Conservation (phyloP, 2,329 filamentous ascomycete species). For the Colletotrichum nymphaeae region DNA sequence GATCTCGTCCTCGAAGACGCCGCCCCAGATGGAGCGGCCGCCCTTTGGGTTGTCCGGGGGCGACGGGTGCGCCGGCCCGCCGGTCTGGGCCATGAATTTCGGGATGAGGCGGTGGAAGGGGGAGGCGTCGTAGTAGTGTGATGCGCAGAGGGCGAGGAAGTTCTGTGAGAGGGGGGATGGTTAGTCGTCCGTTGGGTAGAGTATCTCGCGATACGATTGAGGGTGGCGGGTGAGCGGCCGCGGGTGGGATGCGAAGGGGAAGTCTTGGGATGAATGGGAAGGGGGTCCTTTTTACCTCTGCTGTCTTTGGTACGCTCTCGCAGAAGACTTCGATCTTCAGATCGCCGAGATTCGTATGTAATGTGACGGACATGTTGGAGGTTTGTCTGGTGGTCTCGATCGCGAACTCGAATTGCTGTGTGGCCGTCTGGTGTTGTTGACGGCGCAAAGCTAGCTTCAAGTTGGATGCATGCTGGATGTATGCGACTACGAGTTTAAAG, state of each 20-base stretch:
- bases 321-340: conserved; percentile 98
- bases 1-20: conserved; percentile 84
- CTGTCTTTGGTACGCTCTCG: conserved; percentile 91
- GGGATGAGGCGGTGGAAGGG: conserved; percentile 86
- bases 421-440: conserved; percentile 1
- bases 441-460: not conserved
- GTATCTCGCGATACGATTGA: not conserved
- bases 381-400: not conserved
- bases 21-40: conserved; percentile 79
- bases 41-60: conserved; percentile 72
- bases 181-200: conserved; percentile 23
- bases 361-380: conserved; percentile 70
- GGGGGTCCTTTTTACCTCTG: conserved; percentile 69
- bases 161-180: conserved; percentile 64
- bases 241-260: not conserved
- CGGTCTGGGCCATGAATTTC: conserved; percentile 84
- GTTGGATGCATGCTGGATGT: conserved; percentile 20
- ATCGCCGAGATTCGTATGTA: conserved; percentile 90
- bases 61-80: conserved; percentile 66
- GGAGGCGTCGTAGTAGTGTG: conserved; percentile 78
- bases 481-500: not conserved
- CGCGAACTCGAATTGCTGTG: not conserved
- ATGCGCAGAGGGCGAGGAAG: conserved; percentile 88
- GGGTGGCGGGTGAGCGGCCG: not conserved
- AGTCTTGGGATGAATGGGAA: not conserved